Evolutionary conservation across 73 alveolate genomes (phyloP).

Genomic region (Tetrahymena thermophila): DNA sequence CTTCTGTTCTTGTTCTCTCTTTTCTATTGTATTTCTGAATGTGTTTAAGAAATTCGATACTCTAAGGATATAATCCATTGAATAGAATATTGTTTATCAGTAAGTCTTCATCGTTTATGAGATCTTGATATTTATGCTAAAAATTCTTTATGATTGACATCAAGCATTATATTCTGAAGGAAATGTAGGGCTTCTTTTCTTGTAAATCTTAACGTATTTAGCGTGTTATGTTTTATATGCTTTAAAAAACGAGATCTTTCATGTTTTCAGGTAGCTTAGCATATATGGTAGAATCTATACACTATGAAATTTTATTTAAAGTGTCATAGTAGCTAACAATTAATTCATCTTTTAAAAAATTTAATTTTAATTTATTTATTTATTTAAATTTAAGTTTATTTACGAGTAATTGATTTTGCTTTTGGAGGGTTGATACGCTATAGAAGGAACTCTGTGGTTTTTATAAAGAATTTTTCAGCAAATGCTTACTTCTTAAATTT

Average conservation of each 20-base stretch:
- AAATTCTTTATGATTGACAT: background rate
- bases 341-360: background rate
- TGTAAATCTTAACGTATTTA: background rate
- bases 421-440: background rate
- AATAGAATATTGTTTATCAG: background rate
- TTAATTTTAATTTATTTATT: background rate
- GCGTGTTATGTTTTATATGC: background rate
- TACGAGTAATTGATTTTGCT: background rate
- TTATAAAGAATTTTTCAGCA: slow-evolving; percentile 6
- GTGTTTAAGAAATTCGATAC: background rate
- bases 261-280: background rate
- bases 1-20: background rate
- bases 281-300: background rate
- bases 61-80: background rate
- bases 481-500: slow-evolving; percentile 7
- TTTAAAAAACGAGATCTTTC: background rate
- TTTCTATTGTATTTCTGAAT: background rate
- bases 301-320: background rate
- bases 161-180: background rate
- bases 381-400: background rate
- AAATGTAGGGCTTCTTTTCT: background rate
- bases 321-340: background rate
- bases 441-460: background rate
- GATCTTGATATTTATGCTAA: background rate
- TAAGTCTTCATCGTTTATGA: background rate